These are phyloP conservation scores for Senna siamea DNA, from an alignment of 306 rosid genomes.

Conservation along the genomic window DNA sequence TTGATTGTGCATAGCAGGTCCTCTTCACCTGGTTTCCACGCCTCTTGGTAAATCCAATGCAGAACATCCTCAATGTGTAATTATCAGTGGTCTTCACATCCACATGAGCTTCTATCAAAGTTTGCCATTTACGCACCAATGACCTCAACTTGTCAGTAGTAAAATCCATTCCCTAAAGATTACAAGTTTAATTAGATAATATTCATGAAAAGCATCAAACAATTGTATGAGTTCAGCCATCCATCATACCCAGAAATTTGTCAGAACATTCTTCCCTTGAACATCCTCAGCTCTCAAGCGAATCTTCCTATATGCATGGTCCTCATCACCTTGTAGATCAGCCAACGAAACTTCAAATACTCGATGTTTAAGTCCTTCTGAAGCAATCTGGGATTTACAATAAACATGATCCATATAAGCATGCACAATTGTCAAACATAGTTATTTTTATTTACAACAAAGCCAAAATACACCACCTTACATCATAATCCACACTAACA, in stretches of 20 bases:
- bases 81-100: constrained; percentile 94
- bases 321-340: constrained; percentile 93
- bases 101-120: constrained; percentile 89
- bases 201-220: background rate
- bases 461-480: background rate
- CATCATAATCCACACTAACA: background rate
- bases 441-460: background rate
- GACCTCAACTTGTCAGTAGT: constrained; percentile 95
- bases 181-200: background rate
- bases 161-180: constrained; percentile 82
- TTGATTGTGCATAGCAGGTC: constrained; percentile 90
- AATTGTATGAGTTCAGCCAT: background rate
- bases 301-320: constrained; percentile 90
- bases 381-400: constrained; percentile 75
- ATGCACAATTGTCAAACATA: background rate
- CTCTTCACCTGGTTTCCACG: constrained; percentile 91
- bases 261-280: constrained; percentile 84
- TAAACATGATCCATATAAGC: background rate
- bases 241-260: constrained; percentile 85
- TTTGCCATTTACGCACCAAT: constrained; percentile 87
- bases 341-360: constrained; percentile 94
- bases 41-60: constrained; percentile 93
- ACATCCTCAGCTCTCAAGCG: constrained; percentile 95
- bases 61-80: constrained; percentile 79
- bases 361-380: constrained; percentile 94